These are phyloP conservation scores for Trametes polyzona DNA, from an alignment of 1,284 basidiomycete genomes.

Conservation along the genomic window DNA sequence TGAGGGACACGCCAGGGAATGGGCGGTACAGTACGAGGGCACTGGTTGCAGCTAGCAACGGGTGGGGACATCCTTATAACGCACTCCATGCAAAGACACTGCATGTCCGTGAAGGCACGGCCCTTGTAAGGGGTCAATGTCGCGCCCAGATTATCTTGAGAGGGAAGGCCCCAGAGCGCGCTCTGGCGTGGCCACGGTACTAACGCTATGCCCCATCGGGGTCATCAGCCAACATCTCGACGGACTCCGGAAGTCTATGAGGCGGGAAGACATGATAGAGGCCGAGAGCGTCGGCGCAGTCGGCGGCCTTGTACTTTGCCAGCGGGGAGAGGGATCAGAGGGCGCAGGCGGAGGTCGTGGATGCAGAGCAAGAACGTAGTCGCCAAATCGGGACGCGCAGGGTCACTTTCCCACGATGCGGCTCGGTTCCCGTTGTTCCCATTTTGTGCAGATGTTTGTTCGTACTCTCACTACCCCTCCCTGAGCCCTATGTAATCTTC, in stretches of 20 bases:
- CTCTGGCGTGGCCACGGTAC: constrained; percentile 1
- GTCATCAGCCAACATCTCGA: constrained; percentile 4
- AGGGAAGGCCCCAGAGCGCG: background rate
- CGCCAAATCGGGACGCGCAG: constrained; percentile 11
- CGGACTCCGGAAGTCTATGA: background rate
- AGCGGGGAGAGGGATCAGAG: background rate
- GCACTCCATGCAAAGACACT: background rate
- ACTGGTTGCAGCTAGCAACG: constrained; percentile 22
- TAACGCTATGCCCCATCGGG: constrained; percentile 15
- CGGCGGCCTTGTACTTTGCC: constrained; percentile 13
- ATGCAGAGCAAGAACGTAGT: constrained; percentile 1
- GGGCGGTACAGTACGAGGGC: constrained; percentile 18
- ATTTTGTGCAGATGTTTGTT: constrained; percentile 11
- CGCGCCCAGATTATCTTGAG: background rate
- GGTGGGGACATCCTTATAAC: constrained; percentile 19
- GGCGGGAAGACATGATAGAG: background rate
- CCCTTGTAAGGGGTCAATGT: constrained; percentile 20
- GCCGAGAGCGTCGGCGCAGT: background rate
- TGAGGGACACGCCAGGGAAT: constrained; percentile 6
- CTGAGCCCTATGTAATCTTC: background rate
- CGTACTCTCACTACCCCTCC: background rate
- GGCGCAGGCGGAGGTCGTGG: background rate
- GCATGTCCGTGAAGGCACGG: background rate
- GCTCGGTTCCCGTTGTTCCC: constrained; percentile 12
- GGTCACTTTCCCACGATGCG: constrained; percentile 7